Evolutionary conservation across 306 rosid species (phyloP), one percentile per base, ranked within the genome.

Genomic region (Rubus idaeus): DNA sequence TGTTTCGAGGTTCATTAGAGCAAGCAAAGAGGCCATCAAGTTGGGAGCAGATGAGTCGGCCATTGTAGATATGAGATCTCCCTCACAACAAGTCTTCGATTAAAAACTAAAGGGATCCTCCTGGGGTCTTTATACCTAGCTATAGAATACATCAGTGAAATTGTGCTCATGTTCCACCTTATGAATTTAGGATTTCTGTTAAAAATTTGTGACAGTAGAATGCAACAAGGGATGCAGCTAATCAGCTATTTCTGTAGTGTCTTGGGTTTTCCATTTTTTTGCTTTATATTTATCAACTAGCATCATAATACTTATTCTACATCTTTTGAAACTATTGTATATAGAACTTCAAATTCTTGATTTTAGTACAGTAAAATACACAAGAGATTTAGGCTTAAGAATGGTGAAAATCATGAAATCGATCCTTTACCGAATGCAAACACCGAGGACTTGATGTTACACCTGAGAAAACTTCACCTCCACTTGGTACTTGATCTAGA

Each of bases 21-120:
- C 98, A 41, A 91, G 99, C 88, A 91, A 90, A 86, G 98, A 91
- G 83, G 99, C 99, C 68, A 85, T 89, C 86, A 89, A 88, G 62
- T 77, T 96, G 75, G 99, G 99, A 62, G 99, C 98, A 5, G 89
- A 88, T 65, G 84, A 88, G 39, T 88, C 98, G 75, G 98, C 99
- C 73, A 96, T 96, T 72, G 99, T 96, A 44, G 98, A 96, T 82
- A 96, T 92, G 99, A 92, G 99, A 88, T 96, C 99, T 6, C 98
- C 49, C 99, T 96, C 84, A 91, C 99, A 42, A 96, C 99, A 47
- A 92, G 84, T 81, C 98, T 61, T 82, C 92, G 64, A 67, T 57
- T 68, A 30, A 50, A 64, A 52, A 76, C 9, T 63, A 64, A 11
- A n/a, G 40, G 39, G 30, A 63, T 62, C 47, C 57, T 65, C 16